Conservation (phyloP, 176 grass and related monocot genomes). For the Pontederia crassipes region DNA sequence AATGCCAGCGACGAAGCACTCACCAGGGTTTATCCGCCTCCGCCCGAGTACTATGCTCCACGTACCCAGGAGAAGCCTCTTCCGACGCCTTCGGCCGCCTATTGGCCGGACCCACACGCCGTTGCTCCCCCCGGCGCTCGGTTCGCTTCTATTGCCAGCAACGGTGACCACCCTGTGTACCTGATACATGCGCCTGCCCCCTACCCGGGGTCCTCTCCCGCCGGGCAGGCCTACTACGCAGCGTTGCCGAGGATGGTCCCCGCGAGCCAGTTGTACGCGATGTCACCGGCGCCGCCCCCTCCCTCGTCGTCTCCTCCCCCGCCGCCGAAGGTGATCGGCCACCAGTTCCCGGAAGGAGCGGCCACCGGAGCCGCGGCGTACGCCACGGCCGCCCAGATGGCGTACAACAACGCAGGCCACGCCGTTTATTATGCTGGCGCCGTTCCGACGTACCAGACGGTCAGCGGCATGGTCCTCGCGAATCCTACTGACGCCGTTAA, state of each 20-base stretch:
- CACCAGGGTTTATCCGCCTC: constrained; percentile 35
- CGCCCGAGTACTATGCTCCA: constrained; percentile 37
- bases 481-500: constrained; percentile 38
- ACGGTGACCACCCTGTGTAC: constrained; percentile 15
- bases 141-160: constrained; percentile 9
- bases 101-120: constrained; percentile 31
- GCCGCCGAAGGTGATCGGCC: not conserved
- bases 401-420: constrained; percentile 65
- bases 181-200: not conserved
- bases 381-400: constrained; percentile 26
- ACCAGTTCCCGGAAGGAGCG: not conserved
- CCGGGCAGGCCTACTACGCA: constrained; percentile 3
- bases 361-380: not conserved
- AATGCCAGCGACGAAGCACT: constrained; percentile 72
- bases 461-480: constrained; percentile 11
- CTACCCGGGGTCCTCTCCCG: not conserved
- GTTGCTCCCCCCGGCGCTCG: constrained; percentile 2
- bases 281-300: constrained; percentile 1
- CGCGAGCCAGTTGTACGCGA: not conserved
- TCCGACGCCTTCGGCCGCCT: not conserved
- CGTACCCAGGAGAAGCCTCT: constrained; percentile 54
- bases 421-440: constrained; percentile 76
- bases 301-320: constrained; percentile 17
- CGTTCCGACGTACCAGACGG: constrained; percentile 45
- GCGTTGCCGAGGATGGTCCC: not conserved